Base-by-base conservation (phyloP, 129 eudicot species). In the Chrysanthemum seticuspe region DNA sequence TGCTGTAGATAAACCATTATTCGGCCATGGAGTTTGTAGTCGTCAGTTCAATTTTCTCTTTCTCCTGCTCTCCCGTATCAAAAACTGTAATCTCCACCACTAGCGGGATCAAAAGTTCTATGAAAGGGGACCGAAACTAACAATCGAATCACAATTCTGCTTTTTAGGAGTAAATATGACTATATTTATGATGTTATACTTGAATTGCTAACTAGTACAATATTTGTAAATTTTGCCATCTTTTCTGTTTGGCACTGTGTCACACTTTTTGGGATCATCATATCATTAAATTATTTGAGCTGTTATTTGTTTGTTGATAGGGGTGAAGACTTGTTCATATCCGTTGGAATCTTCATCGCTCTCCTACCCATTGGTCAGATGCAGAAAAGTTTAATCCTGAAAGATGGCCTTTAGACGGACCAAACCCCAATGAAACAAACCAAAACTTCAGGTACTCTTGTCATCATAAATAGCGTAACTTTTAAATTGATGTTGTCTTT, bases 351-450 rank as follows among this genome's bases (percentile, higher is more conserved):
- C 89, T 94, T 53, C 98, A 94, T 70, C 97, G 90, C 34, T 74
- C 86, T 68, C 98, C 97, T 65, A 40, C 68, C 23, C 90, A 70
- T 64, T 94, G 98, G 98, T 89, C 80, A 68, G 96, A 94, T 48
- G 96, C 97, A 2, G 96, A 90, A 44, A 90, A 84, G 49, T 94
- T 94, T 70, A 90, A 84, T 79, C 98, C 98, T 6, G 98, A 94
- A 79, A 94, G 98, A 76, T 94, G 98, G 98, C 96, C 98, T 49
- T 76, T 94, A 65, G 98, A 94, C 76, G 98, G 96, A 47, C 97
- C 97, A 16, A 86, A 85, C 67, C 98, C 98, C 49, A 94, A 94
- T 55, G 98, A 94, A 81, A 86, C 96, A 15, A 94, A 94, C 79
- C 98, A 94, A 75, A 78, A 85, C 79, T 90, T 90, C 83, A 94